Evolutionary conservation across 1,284 basidiomycete species (phyloP), one percentile per base, ranked within the genome.

Genomic region (Takashimella tepidaria): DNA sequence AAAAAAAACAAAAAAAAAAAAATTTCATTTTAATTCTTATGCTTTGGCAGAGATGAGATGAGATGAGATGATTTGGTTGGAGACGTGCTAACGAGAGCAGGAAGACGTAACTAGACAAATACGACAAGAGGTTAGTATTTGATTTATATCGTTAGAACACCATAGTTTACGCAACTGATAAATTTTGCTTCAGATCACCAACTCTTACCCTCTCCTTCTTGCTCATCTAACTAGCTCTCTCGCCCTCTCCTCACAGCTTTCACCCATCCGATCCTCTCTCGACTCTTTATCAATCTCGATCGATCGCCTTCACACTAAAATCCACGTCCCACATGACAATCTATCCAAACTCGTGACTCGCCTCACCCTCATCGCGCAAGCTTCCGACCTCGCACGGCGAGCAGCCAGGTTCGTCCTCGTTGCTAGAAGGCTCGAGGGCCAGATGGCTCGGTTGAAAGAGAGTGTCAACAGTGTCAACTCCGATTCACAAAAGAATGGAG

Each of bases 21-120:
- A n/a, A n/a, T n/a, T n/a, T n/a, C n/a, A n/a, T n/a, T n/a, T n/a
- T n/a, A n/a, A n/a, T n/a, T n/a, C n/a, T n/a, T n/a, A n/a, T n/a
- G n/a, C n/a, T n/a, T n/a, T n/a, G n/a, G n/a, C n/a, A n/a, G 16
- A 8, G 11, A 16, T 1, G 21, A 3, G 19, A 22, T 4, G 19
- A 20, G 10, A 22, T 0, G 19, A 19, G 16, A 48, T 53, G 26
- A 50, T 47, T 44, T 16, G 8, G 16, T n/a, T n/a, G n/a, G n/a
- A n/a, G n/a, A n/a, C n/a, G n/a, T n/a, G n/a, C n/a, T n/a, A n/a
- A n/a, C n/a, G n/a, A n/a, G 4, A n/a, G 16, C 53, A 73, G 72
- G 92, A 95, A 47, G 90, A 95, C 69, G 84, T 92, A 19, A 86
- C 86, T 24, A 88, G 86, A 67, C 89, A 95, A 72, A 84, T 95